Evolutionary conservation across 2,329 filamentous ascomycete genomes (phyloP).

Genomic region (Penicillium verrucosum): DNA sequence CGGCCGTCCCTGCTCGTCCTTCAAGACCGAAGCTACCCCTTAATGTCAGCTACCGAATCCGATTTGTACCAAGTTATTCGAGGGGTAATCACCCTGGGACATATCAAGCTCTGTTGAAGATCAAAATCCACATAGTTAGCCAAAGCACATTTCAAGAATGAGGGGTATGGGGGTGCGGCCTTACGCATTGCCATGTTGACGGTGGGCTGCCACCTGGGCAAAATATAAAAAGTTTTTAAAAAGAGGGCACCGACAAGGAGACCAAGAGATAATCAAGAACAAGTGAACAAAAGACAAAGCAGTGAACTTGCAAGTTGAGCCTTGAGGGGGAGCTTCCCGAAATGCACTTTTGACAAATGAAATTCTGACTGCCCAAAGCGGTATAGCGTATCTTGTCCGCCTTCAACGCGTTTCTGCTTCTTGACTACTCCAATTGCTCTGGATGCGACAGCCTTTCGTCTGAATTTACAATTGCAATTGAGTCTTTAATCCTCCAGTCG

Average conservation of each 20-base stretch:
- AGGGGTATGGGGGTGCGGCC: slow-evolving; percentile 36
- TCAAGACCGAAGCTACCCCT: slow-evolving; percentile 67
- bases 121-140: slow-evolving; percentile 26
- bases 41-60: slow-evolving; percentile 19
- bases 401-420: slow-evolving; percentile 26
- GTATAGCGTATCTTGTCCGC: slow-evolving; percentile 32
- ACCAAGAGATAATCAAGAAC: slow-evolving; percentile 4
- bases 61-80: slow-evolving; percentile 20
- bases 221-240: slow-evolving; percentile 14
- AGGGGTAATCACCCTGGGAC: slow-evolving; percentile 41
- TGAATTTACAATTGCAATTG: not conserved
- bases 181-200: slow-evolving; percentile 50
- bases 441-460: not conserved
- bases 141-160: slow-evolving; percentile 26
- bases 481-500: slow-evolving; percentile 15
- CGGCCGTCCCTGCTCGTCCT: slow-evolving; percentile 94
- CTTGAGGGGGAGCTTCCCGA: slow-evolving; percentile 33
- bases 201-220: slow-evolving; percentile 35
- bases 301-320: slow-evolving; percentile 13
- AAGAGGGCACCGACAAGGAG: slow-evolving; percentile 3
- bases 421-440: slow-evolving; percentile 4
- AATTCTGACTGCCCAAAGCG: slow-evolving; percentile 36
- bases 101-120: slow-evolving; percentile 45
- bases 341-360: slow-evolving; percentile 38
- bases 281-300: slow-evolving; percentile 4